phyloP scores from a whole-genome alignment of 192 early-diverging fungal genomes.

The Podochytrium sp. region DNA sequence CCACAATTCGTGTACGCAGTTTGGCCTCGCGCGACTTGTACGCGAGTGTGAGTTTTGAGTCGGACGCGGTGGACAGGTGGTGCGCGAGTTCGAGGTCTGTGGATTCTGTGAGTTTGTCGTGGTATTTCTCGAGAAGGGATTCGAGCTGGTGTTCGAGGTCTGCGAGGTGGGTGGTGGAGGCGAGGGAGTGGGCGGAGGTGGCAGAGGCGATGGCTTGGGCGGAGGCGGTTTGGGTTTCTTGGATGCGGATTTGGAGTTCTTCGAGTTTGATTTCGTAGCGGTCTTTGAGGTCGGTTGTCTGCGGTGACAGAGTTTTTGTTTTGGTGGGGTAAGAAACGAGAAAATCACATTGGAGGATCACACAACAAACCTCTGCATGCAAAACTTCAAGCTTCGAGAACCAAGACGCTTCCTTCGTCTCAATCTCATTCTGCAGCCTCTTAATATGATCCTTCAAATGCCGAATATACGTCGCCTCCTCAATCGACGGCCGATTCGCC shows the following conservation, averaged over 20 bases:
- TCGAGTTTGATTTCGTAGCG: slow-evolving; percentile 26
- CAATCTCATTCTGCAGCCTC: slow-evolving; percentile 26
- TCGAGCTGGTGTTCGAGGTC: slow-evolving; percentile 37
- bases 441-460: slow-evolving; percentile 33
- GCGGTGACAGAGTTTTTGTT: no score
- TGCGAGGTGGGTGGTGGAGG: slow-evolving; percentile 13
- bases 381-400: slow-evolving; percentile 19
- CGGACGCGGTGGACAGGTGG: slow-evolving; percentile 20
- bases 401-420: slow-evolving; percentile 22
- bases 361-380: slow-evolving; percentile 29
- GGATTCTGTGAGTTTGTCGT: slow-evolving; percentile 24
- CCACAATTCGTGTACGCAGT: slow-evolving; percentile 28
- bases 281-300: slow-evolving; percentile 16
- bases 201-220: slow-evolving; percentile 11
- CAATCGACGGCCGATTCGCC: slow-evolving; percentile 9
- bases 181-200: background rate
- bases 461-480: slow-evolving; percentile 30
- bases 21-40: slow-evolving; percentile 31
- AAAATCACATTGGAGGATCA: background rate
- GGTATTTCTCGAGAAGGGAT: slow-evolving; percentile 20
- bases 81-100: slow-evolving; percentile 24
- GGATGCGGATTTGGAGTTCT: slow-evolving; percentile 27
- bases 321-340: no score
- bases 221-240: slow-evolving; percentile 19
- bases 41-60: slow-evolving; percentile 8